Percentiles rank a stretch among this genome's conserved stretches.
These are phyloP conservation scores for Cinnamomum micranthum DNA, from an alignment of 164 flowering plant species.

Conservation along the genomic window DNA sequence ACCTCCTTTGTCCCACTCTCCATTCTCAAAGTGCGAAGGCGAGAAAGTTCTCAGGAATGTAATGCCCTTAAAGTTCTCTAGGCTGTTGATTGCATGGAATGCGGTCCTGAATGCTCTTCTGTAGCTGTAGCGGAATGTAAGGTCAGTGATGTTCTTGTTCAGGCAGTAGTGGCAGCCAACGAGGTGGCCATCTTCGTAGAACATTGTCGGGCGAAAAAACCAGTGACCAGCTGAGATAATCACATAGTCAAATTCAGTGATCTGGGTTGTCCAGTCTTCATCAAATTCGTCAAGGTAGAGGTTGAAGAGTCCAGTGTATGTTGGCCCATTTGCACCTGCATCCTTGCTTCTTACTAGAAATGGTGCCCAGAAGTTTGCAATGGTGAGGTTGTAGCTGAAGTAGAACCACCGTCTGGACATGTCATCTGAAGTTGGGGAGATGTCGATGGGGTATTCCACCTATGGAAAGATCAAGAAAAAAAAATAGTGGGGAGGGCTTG, in stretches of 20 bases:
- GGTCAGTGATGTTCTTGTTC: constrained; percentile 34
- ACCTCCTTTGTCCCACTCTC: constrained; percentile 69
- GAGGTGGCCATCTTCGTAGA: constrained; percentile 32
- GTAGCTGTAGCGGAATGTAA: constrained; percentile 40
- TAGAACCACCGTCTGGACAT: constrained; percentile 32
- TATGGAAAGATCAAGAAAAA: constrained; percentile 11
- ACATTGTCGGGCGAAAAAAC: constrained; percentile 49
- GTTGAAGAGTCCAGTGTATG: constrained; percentile 18
- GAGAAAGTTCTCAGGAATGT: constrained; percentile 53
- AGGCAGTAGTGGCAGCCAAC: constrained; percentile 54
- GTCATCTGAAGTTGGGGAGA: constrained; percentile 19
- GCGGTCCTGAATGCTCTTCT: constrained; percentile 51
- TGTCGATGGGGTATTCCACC: constrained; percentile 42
- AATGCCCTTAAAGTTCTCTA: constrained; percentile 38
- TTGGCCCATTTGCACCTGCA: constrained; percentile 31
- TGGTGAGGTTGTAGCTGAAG: constrained; percentile 43
- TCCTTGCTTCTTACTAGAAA: constrained; percentile 39
- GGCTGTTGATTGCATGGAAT: constrained; percentile 40
- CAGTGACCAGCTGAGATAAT: constrained; percentile 65
- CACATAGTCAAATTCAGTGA: constrained; percentile 48
- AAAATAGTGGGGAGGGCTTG: too few relatives aligned
- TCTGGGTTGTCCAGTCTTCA: constrained; percentile 34
- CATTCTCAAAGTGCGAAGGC: constrained; percentile 62
- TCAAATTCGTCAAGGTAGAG: constrained; percentile 45
- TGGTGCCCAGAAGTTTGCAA: constrained; percentile 63